Evolutionary conservation across 2,329 filamentous ascomycete genomes (phyloP).

Genomic region (Cladorrhinum sp.): DNA sequence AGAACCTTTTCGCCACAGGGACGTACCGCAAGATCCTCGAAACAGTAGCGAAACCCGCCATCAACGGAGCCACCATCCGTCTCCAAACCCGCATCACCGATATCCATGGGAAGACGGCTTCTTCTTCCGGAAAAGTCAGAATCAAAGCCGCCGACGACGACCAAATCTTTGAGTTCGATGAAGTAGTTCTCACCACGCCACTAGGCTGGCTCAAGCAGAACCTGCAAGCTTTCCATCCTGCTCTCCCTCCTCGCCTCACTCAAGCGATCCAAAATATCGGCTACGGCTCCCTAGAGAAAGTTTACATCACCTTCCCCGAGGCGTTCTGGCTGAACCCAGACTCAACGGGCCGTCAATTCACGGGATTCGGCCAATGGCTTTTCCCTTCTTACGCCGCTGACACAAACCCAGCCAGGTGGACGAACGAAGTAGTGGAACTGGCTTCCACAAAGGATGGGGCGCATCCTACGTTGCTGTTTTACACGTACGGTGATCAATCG

Average conservation of each 20-base stretch:
- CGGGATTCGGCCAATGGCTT: constrained; percentile 75
- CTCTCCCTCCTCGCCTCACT: constrained; percentile 54
- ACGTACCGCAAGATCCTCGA: constrained; percentile 60
- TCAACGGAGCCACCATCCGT: constrained; percentile 53
- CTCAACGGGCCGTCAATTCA: constrained; percentile 41
- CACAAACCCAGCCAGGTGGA: constrained; percentile 64
- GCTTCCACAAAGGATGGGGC: constrained; percentile 52
- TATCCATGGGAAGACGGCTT: constrained; percentile 36
- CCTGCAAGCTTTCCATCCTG: constrained; percentile 55
- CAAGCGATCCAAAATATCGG: constrained; percentile 62
- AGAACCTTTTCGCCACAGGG: constrained; percentile 58
- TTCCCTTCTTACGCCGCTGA: constrained; percentile 63
- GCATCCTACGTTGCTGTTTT: constrained; percentile 85
- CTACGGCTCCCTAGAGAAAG: constrained; percentile 70
- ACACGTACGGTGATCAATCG: constrained; percentile 65
- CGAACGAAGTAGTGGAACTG: constrained; percentile 74
- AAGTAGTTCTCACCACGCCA: constrained; percentile 65
- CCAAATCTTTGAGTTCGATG: constrained; percentile 55
- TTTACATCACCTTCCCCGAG: constrained; percentile 66
- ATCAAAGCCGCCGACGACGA: constrained; percentile 45
- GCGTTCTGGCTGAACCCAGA: constrained; percentile 67
- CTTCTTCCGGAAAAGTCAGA: constrained; percentile 34
- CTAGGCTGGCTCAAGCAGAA: constrained; percentile 67
- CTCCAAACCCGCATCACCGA: constrained; percentile 47
- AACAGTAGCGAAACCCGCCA: constrained; percentile 55